Evolutionary conservation across 1,139 yeast species (phyloP), one percentile per base, ranked within the genome.

Genomic region (Pichia kudriavzevii): DNA sequence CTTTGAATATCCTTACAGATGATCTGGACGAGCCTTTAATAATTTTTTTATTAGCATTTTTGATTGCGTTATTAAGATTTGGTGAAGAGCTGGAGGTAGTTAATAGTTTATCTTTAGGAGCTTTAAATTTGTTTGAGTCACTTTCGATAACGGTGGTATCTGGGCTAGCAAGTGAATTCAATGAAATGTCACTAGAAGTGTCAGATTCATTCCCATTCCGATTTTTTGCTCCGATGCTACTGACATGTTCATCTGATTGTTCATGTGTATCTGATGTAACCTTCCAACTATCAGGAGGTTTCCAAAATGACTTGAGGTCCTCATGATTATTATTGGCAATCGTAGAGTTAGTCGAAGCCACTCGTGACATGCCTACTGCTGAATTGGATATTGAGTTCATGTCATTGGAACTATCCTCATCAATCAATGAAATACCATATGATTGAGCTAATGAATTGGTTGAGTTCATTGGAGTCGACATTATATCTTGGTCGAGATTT

Each of bases 1-100:
- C 64, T 19, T 58, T 56, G 38, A 70, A 51, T 27, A 73, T 48
- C 53, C 55, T 63, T 52, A 39, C 60, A 53, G 47, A 73, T 51
- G 44, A 72, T 67, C 58, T 67, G 52, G 56, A 47, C 1, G 58
- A 46, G 14, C 58, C 58, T 35, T 44, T 45, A 26, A n/a, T n/a
- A n/a, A 52, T 36, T 31, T 50, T 56, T 22, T 45, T 51, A 5
- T 22, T 14, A 13, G 14, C 22, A 13, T 17, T 27, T 17, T 21
- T 13, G 27, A 66, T 66, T 55, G 66, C 66, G 41, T 65, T 67
- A 37, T 71, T 67, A 20, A 8, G 22, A 10, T 8, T 20, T 20
- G 9, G 7, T 20, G 22, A 20, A 8, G 22, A 11, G 7, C 28
- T 2, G 26, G 8, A 1, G 33, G 19, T 2, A 15, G n/a, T n/a